Conservation (phyloP, 2,329 filamentous ascomycete genomes). For the Stagonosporopsis rhizophila region DNA sequence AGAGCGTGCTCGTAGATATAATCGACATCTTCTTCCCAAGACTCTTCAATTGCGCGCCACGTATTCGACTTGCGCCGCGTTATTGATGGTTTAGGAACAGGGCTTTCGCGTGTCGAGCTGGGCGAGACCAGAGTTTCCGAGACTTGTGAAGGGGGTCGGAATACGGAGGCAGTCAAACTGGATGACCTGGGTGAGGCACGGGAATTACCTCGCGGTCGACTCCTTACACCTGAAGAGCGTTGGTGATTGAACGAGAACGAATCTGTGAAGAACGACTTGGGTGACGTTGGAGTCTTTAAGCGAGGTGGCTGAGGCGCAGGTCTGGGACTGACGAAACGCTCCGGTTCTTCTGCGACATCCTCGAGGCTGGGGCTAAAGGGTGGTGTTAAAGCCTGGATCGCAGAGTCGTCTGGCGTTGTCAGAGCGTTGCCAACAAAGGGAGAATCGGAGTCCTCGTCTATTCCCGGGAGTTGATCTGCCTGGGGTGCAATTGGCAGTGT, state of each 20-base stretch:
- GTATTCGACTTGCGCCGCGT: slow-evolving; percentile 43
- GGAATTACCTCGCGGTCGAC: slow-evolving; percentile 31
- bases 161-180: slow-evolving; percentile 28
- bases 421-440: slow-evolving; percentile 49
- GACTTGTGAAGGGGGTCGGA: slow-evolving; percentile 49
- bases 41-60: slow-evolving; percentile 50
- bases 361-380: slow-evolving; percentile 51
- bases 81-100: slow-evolving; percentile 29
- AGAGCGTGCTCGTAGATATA: slow-evolving; percentile 68
- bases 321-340: slow-evolving; percentile 43
- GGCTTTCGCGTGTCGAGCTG: slow-evolving; percentile 38
- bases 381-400: slow-evolving; percentile 49
- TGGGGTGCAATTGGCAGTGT: slow-evolving; percentile 27
- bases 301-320: slow-evolving; percentile 43
- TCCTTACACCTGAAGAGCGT: slow-evolving; percentile 29
- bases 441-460: slow-evolving; percentile 39
- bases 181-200: slow-evolving; percentile 35
- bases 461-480: slow-evolving; percentile 31
- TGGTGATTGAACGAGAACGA: slow-evolving; percentile 37
- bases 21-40: slow-evolving; percentile 69
- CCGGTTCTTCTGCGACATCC: slow-evolving; percentile 48
- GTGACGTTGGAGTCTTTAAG: slow-evolving; percentile 31
- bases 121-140: slow-evolving; percentile 56
- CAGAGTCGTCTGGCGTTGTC: slow-evolving; percentile 52
- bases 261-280: slow-evolving; percentile 38